These are phyloP conservation scores for Phaeotremella fagi DNA, from an alignment of 768 basidiomycete genomes.

Conservation along the genomic window DNA sequence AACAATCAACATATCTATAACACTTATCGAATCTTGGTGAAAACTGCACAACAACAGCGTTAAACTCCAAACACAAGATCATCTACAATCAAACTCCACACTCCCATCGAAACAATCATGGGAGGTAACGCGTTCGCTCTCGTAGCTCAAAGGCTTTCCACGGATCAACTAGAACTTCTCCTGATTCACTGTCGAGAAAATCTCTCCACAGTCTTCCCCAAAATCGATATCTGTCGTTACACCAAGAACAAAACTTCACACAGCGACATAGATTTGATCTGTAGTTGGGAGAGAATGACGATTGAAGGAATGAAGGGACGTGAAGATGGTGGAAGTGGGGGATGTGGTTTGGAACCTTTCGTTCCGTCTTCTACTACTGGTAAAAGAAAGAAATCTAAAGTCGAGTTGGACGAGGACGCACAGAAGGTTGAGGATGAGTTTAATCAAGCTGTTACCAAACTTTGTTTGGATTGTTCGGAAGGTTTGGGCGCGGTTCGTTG, in stretches of 20 bases:
- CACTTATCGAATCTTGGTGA: too few relatives aligned
- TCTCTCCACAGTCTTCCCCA: slow-evolving; percentile 5
- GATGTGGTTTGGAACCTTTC: slow-evolving; percentile 3
- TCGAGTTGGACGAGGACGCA: slow-evolving; percentile 10
- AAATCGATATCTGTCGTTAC: slow-evolving; percentile 7
- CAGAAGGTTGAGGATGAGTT: neutral
- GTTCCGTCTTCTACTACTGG: slow-evolving; percentile 4
- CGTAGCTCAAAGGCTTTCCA: slow-evolving; percentile 19
- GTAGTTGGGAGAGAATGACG: slow-evolving; percentile 4
- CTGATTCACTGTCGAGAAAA: neutral
- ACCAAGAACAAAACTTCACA: slow-evolving; percentile 21
- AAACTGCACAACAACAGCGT: too few relatives aligned
- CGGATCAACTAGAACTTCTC: slow-evolving; percentile 13
- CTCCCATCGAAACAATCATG: too few relatives aligned
- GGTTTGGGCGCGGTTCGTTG: slow-evolving; percentile 10
- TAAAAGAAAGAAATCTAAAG: neutral
- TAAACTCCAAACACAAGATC: too few relatives aligned
- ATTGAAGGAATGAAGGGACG: slow-evolving; percentile 1
- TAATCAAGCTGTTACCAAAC: neutral
- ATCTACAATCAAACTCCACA: too few relatives aligned
- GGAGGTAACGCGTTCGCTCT: slow-evolving; percentile 30
- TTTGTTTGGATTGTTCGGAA: slow-evolving; percentile 5
- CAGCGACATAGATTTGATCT: slow-evolving; percentile 33
- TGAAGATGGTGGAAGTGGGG: neutral
- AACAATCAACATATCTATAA: too few relatives aligned